Base-by-base conservation (phyloP, 192 early-diverging fungal genomes). In the Linnemannia elongata region DNA sequence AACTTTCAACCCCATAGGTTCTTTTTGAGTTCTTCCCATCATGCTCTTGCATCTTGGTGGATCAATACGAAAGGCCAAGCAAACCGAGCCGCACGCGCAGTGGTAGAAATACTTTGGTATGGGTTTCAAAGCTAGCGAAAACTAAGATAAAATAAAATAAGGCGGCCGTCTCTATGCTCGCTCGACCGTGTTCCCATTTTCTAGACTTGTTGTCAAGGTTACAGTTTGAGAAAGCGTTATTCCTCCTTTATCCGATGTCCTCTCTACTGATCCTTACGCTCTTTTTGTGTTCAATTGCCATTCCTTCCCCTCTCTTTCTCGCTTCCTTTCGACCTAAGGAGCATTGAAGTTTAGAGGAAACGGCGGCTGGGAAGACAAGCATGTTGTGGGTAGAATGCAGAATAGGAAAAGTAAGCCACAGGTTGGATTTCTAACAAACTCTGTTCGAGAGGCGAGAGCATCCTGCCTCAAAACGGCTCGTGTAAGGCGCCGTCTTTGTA, bases 1-100 rank as follows among this genome's bases (percentile, higher is more conserved):
- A 57, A 57, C 49, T 27, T 7, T 57, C 18, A 18, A 70, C 70
- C 70, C 70, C 70, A 72, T 42, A 42, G 68, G 70, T 72, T 72
- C 70, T 30, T 69, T 76, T 66, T 33, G 60, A 15, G 60, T 66
- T 66, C 60, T 66, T 66, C 60, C 33, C 78, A 44, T 54, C 36
- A 44, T 27, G 45, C 47, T 78, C 27, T 60, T 39, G 27, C 33
- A 49, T 49, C 18, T 49, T 49, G 17, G 17, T 2, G 47, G 47
- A 4, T 30, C 9, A 24, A 17, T 30, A 15, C 60, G 35, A 10
- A 27, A 27, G 1, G 6, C n/a, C 24, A 57, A 27, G 60, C 30
- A 66, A 66, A 30, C 60, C 60, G 60, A 66, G 60, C 60, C 60
- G 60, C 60, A 3, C 55, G 24, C n/a, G n/a, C 10, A 0, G n/a